Conservation (phyloP, 176 grass and related monocot species). For the Olyra latifolia region DNA sequence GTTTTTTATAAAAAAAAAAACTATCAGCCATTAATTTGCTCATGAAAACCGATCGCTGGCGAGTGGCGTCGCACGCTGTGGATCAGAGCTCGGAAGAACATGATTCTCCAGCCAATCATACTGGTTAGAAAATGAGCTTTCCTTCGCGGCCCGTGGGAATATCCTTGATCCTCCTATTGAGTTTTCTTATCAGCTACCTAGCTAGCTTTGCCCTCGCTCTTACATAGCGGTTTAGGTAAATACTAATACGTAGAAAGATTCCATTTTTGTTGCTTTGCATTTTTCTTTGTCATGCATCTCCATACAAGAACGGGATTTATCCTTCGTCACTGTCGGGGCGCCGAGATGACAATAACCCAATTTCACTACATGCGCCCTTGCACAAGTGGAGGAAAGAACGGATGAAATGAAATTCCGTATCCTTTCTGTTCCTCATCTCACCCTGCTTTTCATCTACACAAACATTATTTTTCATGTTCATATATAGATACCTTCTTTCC, state of each 20-base stretch:
- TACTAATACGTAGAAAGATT: conserved; percentile 14
- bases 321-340: background rate
- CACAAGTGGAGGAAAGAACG: background rate
- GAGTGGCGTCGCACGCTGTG: background rate
- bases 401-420: background rate
- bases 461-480: conserved; percentile 8
- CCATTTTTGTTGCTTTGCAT: conserved; percentile 24
- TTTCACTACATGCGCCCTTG: background rate
- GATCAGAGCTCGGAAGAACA: too few relatives aligned
- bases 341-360: conserved; percentile 37
- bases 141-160: background rate
- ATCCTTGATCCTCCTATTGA: background rate
- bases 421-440: background rate
- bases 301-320: conserved; percentile 28
- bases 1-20: background rate
- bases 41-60: background rate
- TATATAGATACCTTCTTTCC: conserved; percentile 1
- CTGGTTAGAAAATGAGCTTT: background rate
- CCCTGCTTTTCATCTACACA: background rate
- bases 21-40: background rate
- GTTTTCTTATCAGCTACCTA: background rate
- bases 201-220: background rate
- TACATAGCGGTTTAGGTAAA: background rate
- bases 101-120: background rate
- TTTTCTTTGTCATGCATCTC: conserved; percentile 7